Conservation (phyloP, 345 rosid genomes). For the Citrus maxima region DNA sequence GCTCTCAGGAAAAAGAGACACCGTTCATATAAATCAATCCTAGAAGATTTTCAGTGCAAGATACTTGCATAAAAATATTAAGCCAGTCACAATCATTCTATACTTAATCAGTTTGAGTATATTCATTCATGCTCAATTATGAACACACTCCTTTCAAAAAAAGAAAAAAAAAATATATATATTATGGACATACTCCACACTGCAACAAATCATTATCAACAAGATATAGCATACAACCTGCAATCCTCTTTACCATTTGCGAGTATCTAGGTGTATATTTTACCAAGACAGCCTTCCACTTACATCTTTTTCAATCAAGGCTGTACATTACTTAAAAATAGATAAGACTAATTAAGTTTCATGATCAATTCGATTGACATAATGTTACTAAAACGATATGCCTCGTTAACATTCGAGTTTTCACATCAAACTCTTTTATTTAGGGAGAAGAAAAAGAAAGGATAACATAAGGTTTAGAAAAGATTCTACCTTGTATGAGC, state of each 20-base stretch:
- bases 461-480: not conserved
- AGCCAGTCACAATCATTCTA: not conserved
- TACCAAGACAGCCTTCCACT: not conserved
- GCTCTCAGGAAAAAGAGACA: not conserved
- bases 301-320: not conserved
- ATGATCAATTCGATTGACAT: not conserved
- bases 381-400: not conserved
- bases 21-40: not conserved
- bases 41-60: not conserved
- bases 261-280: not conserved
- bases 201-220: not conserved
- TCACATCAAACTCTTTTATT: not conserved
- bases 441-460: not conserved
- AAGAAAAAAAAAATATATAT: too few species aligned
- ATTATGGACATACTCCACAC: not conserved
- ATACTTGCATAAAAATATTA: not conserved
- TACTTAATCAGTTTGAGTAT: not conserved
- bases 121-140: not conserved
- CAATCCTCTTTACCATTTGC: not conserved
- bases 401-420: not conserved
- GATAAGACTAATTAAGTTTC: not conserved
- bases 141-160: too few species aligned
- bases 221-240: not conserved
- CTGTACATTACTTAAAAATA: not conserved
- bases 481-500: constrained; percentile 5